phyloP scores from a whole-genome alignment of 257 asterid genomes.

The Knoxia roxburghii region DNA sequence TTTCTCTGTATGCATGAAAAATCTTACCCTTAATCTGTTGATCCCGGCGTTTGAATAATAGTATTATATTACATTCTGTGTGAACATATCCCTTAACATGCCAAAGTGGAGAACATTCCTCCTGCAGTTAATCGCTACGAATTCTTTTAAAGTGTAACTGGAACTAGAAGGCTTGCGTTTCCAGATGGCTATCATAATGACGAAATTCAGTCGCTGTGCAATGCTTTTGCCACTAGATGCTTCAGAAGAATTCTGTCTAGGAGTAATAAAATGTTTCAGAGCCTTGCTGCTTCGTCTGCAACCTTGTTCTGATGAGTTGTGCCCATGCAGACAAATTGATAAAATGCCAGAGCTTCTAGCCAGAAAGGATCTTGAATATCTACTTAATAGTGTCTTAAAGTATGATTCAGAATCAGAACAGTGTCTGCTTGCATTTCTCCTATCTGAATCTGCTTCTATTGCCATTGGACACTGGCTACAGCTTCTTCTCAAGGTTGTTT shows the following conservation, averaged over 20 bases:
- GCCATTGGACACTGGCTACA: slow-evolving; percentile 97
- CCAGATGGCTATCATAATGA: slow-evolving; percentile 76
- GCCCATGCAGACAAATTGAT: slow-evolving; percentile 62
- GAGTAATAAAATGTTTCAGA: slow-evolving; percentile 77
- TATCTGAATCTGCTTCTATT: slow-evolving; percentile 85
- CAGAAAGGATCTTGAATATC: slow-evolving; percentile 32
- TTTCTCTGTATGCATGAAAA: not conserved
- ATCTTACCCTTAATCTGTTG: not conserved
- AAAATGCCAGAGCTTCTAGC: slow-evolving; percentile 39
- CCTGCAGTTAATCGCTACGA: not conserved
- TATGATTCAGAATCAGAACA: slow-evolving; percentile 32
- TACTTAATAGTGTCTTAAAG: slow-evolving; percentile 26
- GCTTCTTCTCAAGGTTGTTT: slow-evolving; percentile 81
- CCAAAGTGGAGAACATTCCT: not conserved
- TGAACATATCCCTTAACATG: not conserved
- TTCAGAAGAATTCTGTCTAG: slow-evolving; percentile 93
- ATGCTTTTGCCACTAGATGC: slow-evolving; percentile 80
- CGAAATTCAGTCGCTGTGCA: slow-evolving; percentile 76
- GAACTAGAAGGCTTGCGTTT: slow-evolving; percentile 12
- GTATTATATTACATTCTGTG: not conserved
- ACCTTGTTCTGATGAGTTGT: slow-evolving; percentile 57
- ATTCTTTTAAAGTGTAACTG: slow-evolving; percentile 9
- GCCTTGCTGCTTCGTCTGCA: slow-evolving; percentile 57
- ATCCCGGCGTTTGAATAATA: not conserved
- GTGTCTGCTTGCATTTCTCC: slow-evolving; percentile 78